Base-by-base conservation (phyloP, 2,329 filamentous ascomycete genomes). In the Diaporthe batatas region DNA sequence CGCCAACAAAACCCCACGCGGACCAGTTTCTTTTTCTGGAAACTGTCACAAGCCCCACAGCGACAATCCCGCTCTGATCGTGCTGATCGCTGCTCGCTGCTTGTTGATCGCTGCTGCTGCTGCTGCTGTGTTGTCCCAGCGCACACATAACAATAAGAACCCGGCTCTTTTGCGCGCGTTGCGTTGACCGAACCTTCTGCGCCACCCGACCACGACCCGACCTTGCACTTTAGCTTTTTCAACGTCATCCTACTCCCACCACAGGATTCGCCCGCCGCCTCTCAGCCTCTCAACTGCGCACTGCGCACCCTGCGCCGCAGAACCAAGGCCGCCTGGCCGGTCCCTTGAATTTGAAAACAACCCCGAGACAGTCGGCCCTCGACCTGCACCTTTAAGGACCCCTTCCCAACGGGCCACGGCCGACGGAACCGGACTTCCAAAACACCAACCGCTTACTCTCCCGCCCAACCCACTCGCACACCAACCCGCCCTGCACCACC, bases 251-350 rank as follows among this genome's bases (percentile, higher is more conserved):
- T 7, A 47, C 58, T 11, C 58, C 58, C 67, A 39, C 64, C 64
- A 57, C 34, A 73, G 72, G 72, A 71, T 73, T 59, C 59, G 53
- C 25, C 67, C 67, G 53, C 36, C 36, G 49, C 39, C 34, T 53
- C 39, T 59, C 55, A 42, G 39, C 39, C 39, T 42, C 39, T 42
- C 39, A 16, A 16, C 57, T 36, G 49, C 47, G 71, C 58, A 42
- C 39, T 47, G 57, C 47, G 71, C 58, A 18, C 39, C 51, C 68
- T 65, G 72, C 68, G 42, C 68, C 51, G 51, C 53, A 49, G 34
- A 55, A 71, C 42, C 58, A 65, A 71, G 72, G 70, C n/a, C 69
- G 59, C 70, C 39, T 44, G 72, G 54, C 71, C 49, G 65, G 71
- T 36, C 71, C 8, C 64, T 72, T 32, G 54, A 67, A 70, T 62